A percentile compares a stretch with the other conserved stretches of the same genome.
phyloP scores from a whole-genome alignment of 495 filamentous ascomycete species.

The Xeromyces bisporus region DNA sequence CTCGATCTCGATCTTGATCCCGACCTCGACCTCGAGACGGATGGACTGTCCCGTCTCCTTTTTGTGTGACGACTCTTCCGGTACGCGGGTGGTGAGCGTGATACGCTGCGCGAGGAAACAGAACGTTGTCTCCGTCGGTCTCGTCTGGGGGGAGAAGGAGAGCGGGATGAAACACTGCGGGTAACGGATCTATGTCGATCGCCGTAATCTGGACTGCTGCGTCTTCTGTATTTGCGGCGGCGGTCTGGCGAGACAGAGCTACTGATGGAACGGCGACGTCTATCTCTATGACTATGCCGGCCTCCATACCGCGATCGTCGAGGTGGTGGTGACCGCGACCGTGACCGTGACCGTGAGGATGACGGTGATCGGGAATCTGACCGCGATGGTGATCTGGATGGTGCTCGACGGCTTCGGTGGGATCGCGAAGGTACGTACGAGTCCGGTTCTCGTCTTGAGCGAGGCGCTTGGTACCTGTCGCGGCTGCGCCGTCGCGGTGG shows the following conservation, averaged over 20 bases:
- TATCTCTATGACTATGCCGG: constrained; percentile 12
- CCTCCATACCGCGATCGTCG: constrained; percentile 14
- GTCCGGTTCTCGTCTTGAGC: constrained; percentile 35
- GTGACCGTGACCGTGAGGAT: constrained; percentile 24
- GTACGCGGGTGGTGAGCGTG: too few species aligned
- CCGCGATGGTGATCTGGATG: constrained; percentile 18
- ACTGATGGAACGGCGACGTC: constrained; percentile 21
- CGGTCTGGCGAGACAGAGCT: constrained; percentile 24
- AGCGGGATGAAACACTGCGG: constrained; percentile 38
- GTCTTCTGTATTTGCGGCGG: constrained; percentile 18
- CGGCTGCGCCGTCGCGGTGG: constrained; percentile 40
- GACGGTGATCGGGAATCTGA: constrained; percentile 22
- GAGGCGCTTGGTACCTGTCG: constrained; percentile 35
- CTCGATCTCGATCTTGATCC: too few species aligned
- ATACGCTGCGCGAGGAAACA: constrained; percentile 30
- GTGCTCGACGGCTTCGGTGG: constrained; percentile 19
- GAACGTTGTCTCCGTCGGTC: constrained; percentile 26
- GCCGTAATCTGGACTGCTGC: constrained; percentile 25
- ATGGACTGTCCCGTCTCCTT: too few species aligned
- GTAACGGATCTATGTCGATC: constrained; percentile 34
- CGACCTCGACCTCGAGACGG: too few species aligned
- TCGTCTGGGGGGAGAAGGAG: constrained; percentile 45
- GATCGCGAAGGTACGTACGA: constrained; percentile 36
- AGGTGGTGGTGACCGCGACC: constrained; percentile 19
- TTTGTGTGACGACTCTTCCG: too few species aligned